Conservation (phyloP, 768 basidiomycete genomes). For the Suillus sp. region DNA sequence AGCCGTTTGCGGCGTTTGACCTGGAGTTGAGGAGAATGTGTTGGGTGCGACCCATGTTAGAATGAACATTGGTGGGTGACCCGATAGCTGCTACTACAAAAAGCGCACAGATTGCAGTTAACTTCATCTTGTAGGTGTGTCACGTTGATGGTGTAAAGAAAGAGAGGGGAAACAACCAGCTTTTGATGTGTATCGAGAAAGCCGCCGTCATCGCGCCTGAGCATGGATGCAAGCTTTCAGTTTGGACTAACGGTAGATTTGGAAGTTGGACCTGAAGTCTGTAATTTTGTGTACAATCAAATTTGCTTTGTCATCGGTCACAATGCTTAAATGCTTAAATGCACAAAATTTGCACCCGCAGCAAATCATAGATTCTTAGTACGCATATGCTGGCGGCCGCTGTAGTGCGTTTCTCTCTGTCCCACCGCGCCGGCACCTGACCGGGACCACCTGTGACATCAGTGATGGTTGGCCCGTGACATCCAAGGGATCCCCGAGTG, state of each 20-base stretch:
- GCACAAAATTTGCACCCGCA: no score
- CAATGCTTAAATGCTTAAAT: no score
- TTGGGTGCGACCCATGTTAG: background rate
- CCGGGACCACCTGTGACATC: no score
- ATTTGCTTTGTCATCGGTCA: no score
- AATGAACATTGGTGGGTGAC: background rate
- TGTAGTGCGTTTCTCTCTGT: no score
- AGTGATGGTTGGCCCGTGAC: no score
- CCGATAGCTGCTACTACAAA: background rate
- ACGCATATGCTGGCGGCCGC: no score
- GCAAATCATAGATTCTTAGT: no score
- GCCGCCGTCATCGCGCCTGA: background rate
- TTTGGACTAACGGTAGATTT: background rate
- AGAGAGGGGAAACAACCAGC: background rate
- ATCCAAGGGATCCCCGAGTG: no score
- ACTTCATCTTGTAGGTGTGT: background rate
- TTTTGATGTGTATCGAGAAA: background rate
- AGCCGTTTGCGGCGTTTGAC: background rate
- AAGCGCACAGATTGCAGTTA: background rate
- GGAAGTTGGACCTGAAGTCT: no score
- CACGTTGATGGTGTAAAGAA: background rate
- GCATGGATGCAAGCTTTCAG: slow-evolving; percentile 2
- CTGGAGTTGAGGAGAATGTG: background rate
- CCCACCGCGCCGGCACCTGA: no score
- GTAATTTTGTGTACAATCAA: no score